These are phyloP conservation scores for Colletotrichum viniferum DNA, from an alignment of 2,329 filamentous ascomycete genomes.

Conservation along the genomic window DNA sequence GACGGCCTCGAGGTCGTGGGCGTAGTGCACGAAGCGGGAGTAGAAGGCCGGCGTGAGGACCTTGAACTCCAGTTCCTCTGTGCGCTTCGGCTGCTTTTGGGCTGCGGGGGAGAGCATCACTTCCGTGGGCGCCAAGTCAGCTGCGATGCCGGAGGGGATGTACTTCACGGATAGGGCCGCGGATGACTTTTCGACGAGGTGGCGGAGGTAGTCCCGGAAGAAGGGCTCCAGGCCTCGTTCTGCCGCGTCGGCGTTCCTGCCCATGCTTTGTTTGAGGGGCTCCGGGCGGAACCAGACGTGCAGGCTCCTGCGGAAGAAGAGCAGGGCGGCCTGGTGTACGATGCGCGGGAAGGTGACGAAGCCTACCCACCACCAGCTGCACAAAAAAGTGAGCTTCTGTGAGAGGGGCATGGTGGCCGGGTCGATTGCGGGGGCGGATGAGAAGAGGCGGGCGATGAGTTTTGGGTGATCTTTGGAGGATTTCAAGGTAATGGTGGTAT, in stretches of 20 bases:
- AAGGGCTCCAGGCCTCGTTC: slow-evolving; percentile 52
- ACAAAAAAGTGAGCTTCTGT: slow-evolving; percentile 52
- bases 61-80: slow-evolving; percentile 55
- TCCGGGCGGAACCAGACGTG: slow-evolving; percentile 71
- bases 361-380: slow-evolving; percentile 70
- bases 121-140: slow-evolving; percentile 26
- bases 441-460: slow-evolving; percentile 64
- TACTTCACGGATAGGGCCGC: slow-evolving; percentile 57
- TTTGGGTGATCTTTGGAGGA: slow-evolving; percentile 67
- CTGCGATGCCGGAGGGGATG: slow-evolving; percentile 50
- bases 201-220: slow-evolving; percentile 52
- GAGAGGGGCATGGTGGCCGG: slow-evolving; percentile 46
- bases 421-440: slow-evolving; percentile 54
- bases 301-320: slow-evolving; percentile 62
- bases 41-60: slow-evolving; percentile 72
- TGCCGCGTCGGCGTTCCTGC: slow-evolving; percentile 52
- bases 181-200: slow-evolving; percentile 52
- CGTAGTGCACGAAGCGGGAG: slow-evolving; percentile 66
- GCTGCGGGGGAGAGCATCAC: slow-evolving; percentile 39
- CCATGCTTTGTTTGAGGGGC: slow-evolving; percentile 59
- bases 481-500: slow-evolving; percentile 64
- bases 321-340: slow-evolving; percentile 59
- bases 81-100: slow-evolving; percentile 7
- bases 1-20: slow-evolving; percentile 65
- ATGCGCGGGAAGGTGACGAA: slow-evolving; percentile 71